Base-by-base conservation (phyloP, 371 early-diverging fungal genomes). In the Enteropsectra breve region DNA sequence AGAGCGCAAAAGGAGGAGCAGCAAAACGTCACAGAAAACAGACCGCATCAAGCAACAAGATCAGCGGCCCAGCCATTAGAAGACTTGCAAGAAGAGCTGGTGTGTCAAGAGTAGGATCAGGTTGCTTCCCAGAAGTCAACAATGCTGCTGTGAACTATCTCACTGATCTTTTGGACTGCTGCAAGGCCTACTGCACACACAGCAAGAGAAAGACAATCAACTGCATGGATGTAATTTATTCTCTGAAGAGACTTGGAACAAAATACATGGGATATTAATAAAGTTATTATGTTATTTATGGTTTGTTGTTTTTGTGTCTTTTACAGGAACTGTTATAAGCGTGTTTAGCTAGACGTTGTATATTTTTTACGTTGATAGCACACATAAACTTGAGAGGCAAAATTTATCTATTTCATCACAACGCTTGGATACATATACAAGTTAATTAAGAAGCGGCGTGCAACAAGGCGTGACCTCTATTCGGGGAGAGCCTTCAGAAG, bases 61-160 rank as follows among this genome's bases (percentile, higher is more conserved):
- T 97, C 78, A 92, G 92, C 78, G 94, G 96, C 87, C 97, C 97
- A 67, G 95, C 99, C 76, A 94, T 97, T 79, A 93, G 96, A 83
- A 91, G 97, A 87, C 91, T 98, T 67, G 97, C 97, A 56, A 90
- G 99, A 80, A 91, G 97, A 88, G 97, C 94, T 79, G 98, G 98
- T 87, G 97, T 94, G 81, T 94, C 94, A 86, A 90, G 98, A 87
- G 92, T 98, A 83, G 91, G 91, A 59, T 92, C 91, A 64, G 89
- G 92, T 66, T 92, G 94, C 83, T 95, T 95, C 83, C 91, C 92
- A 80, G 96, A 94, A 81, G 92, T 94, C 74, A 90, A 94, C 80
- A 84, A 84, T 71, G 91, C 94, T 75, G 86, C 93, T 78, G 91
- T 88, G 87, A 84, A 84, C 63, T 97, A 94, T 85, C 86, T 97